Evolutionary conservation across 495 filamentous ascomycete species (phyloP).

Genomic region (Aspergillus steynii): DNA sequence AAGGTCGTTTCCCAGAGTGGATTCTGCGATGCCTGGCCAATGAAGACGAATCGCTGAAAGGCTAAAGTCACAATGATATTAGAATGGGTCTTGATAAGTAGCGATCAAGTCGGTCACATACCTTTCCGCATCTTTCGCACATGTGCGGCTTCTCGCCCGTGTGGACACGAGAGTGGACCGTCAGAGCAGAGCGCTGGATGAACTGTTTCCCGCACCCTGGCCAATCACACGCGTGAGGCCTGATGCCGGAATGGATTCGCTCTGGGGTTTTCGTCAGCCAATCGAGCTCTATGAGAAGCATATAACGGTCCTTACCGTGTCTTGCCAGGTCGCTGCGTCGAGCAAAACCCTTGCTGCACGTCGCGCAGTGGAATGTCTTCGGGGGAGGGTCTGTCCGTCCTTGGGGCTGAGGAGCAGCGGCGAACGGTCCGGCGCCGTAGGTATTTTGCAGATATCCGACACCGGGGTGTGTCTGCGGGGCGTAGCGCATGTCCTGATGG

Average conservation of each 20-base stretch:
- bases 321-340: conserved; percentile 91
- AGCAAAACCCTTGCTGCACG: conserved; percentile 90
- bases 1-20: conserved; percentile 93
- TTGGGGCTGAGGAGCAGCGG: conserved; percentile 36
- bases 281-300: conserved; percentile 4
- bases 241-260: conserved; percentile 88
- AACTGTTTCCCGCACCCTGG: conserved; percentile 93
- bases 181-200: conserved; percentile 96
- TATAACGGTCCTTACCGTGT: conserved; percentile 68
- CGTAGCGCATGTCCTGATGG: conserved; percentile 52
- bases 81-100: neutral
- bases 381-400: conserved; percentile 55
- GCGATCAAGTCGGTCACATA: conserved; percentile 36
- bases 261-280: conserved; percentile 54
- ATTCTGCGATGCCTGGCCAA: conserved; percentile 91
- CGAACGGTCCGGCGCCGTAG: conserved; percentile 45
- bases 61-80: conserved; percentile 49
- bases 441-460: conserved; percentile 56
- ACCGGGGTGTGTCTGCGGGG: conserved; percentile 56
- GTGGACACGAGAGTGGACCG: conserved; percentile 92
- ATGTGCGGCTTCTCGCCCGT: conserved; percentile 98
- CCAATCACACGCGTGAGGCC: conserved; percentile 91
- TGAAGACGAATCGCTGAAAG: conserved; percentile 98
- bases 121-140: conserved; percentile 97
- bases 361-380: conserved; percentile 90